These are phyloP conservation scores for Schizochytrium sp. DNA, from an alignment of 108 stramenopile species.

Conservation along the genomic window DNA sequence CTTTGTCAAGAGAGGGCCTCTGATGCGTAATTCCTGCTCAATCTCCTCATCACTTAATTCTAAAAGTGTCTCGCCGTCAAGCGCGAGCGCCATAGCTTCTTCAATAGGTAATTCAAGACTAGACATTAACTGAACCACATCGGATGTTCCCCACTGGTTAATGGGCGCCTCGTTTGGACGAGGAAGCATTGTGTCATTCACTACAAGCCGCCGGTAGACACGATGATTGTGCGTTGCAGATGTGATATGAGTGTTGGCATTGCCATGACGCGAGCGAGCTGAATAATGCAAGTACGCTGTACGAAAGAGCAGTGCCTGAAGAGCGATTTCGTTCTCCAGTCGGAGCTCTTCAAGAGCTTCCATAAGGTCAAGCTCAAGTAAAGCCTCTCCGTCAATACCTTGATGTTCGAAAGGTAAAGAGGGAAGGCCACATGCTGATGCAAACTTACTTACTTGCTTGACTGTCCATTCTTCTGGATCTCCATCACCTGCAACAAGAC, in stretches of 20 bases:
- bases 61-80: slow-evolving; percentile 1
- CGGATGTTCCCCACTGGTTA: not conserved
- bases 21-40: not conserved
- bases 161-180: not conserved
- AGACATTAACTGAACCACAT: slow-evolving; percentile 29
- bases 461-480: slow-evolving; percentile 27
- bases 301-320: slow-evolving; percentile 28
- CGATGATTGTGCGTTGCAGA: not conserved
- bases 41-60: slow-evolving; percentile 53
- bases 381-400: slow-evolving; percentile 19
- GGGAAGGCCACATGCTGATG: not conserved
- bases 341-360: slow-evolving; percentile 33
- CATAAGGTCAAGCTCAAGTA: not conserved
- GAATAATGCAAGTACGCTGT: slow-evolving; percentile 14
- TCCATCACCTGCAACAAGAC: not conserved
- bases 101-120: not conserved
- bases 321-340: not conserved
- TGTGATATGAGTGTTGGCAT: not conserved
- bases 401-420: not conserved
- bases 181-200: not conserved
- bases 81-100: not conserved
- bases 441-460: not conserved
- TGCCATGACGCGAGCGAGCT: not conserved
- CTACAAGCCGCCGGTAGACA: not conserved
- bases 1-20: not conserved